Conservation (phyloP, 768 basidiomycete genomes). For the Lentinula aciculospora region DNA sequence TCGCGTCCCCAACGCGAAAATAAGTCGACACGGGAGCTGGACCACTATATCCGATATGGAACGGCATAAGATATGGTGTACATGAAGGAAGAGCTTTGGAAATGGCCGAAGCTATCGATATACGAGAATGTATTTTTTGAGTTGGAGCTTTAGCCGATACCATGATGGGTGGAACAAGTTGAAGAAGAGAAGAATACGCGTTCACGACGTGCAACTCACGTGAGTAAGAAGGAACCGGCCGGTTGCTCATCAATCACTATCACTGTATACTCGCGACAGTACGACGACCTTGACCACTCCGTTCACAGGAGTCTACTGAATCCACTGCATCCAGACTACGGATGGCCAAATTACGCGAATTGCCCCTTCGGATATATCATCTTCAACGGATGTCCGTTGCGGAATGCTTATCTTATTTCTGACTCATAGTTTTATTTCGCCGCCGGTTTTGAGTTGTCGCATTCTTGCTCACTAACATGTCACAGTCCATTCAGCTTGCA, state of each 20-base stretch:
- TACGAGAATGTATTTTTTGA: not conserved
- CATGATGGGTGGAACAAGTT: not conserved
- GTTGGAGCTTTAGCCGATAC: not conserved
- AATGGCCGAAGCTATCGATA: not conserved
- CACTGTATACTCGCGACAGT: too few relatives aligned
- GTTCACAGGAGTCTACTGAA: too few relatives aligned
- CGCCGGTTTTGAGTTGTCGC: not conserved
- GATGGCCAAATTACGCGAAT: too few relatives aligned
- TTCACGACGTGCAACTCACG: not conserved
- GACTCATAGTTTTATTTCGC: not conserved
- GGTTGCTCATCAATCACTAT: too few relatives aligned
- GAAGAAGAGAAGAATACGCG: too few relatives aligned
- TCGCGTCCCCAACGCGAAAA: slow-evolving; percentile 51
- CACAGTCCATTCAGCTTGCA: not conserved
- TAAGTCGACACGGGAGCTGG: slow-evolving; percentile 71
- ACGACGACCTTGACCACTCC: too few relatives aligned
- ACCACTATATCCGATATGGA: slow-evolving; percentile 67
- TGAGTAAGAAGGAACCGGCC: too few relatives aligned
- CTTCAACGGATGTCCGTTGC: not conserved
- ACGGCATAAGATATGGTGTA: slow-evolving; percentile 76
- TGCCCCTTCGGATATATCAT: not conserved
- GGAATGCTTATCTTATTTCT: not conserved
- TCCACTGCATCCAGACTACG: too few relatives aligned
- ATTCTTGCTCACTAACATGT: not conserved
- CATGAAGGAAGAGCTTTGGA: slow-evolving; percentile 20